Evolutionary conservation across 148 eudicot species (phyloP).

Genomic region (Suaeda aralocaspica): DNA sequence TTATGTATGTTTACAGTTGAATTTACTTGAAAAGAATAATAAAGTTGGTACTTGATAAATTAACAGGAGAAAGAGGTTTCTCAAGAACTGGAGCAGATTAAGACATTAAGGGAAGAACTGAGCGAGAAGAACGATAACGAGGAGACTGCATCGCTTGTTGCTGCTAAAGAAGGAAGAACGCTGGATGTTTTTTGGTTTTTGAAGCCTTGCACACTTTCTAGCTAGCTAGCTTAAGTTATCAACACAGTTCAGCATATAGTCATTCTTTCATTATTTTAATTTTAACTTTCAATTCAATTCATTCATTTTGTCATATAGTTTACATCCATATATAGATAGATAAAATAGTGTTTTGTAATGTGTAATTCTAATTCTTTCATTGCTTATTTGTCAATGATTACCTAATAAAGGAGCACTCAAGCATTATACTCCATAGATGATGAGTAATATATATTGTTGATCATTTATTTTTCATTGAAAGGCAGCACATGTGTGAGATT

Average conservation of each 20-base stretch:
- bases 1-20: neutral
- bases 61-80: constrained; percentile 59
- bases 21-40: neutral
- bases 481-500: too few species aligned
- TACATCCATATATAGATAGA: constrained; percentile 19
- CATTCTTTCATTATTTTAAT: neutral
- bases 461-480: too few species aligned
- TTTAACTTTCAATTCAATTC: constrained; percentile 22
- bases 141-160: constrained; percentile 31
- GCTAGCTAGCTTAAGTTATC: constrained; percentile 3
- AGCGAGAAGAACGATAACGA: constrained; percentile 22
- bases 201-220: constrained; percentile 81
- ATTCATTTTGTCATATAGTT: constrained; percentile 14
- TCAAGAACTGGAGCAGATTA: constrained; percentile 43
- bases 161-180: constrained; percentile 47
- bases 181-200: constrained; percentile 92
- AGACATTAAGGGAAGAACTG: constrained; percentile 28
- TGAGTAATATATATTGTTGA: too few species aligned
- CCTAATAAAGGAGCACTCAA: constrained; percentile 2
- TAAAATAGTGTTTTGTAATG: neutral
- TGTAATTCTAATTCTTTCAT: neutral
- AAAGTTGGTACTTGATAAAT: neutral
- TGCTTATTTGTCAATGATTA: constrained; percentile 18
- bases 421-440: constrained; percentile 1
- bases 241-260: too few species aligned